phyloP scores from a whole-genome alignment of 2,329 filamentous ascomycete species.

The Aspergillus vadensis region DNA sequence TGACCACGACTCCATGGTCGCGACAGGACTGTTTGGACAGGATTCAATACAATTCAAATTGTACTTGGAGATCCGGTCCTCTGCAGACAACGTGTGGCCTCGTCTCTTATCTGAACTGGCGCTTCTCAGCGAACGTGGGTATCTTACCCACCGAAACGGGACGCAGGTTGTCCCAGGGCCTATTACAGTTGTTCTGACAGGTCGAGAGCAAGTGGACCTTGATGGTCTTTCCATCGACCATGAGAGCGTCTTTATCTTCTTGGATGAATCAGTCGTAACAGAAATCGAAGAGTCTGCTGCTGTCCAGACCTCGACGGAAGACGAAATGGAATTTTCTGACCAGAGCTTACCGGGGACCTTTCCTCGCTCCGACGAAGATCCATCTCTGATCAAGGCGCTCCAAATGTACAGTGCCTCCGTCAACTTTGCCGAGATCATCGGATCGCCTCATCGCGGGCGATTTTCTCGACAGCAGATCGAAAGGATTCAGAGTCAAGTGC shows the following conservation, averaged over 20 bases:
- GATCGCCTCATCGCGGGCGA: slow-evolving; percentile 19
- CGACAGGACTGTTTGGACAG: slow-evolving; percentile 14
- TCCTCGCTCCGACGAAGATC: background rate
- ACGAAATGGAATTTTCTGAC: background rate
- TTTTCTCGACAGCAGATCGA: slow-evolving; percentile 24
- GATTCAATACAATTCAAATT: slow-evolving; percentile 25
- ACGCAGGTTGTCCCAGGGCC: slow-evolving; percentile 21
- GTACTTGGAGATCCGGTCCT: slow-evolving; percentile 27
- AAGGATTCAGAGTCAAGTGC: slow-evolving; percentile 21
- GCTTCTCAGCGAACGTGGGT: slow-evolving; percentile 22
- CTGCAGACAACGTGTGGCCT: slow-evolving; percentile 20
- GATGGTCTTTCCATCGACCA: background rate
- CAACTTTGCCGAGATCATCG: slow-evolving; percentile 18
- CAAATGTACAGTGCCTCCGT: slow-evolving; percentile 15
- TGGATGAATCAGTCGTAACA: background rate
- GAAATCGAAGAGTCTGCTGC: background rate
- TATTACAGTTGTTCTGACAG: slow-evolving; percentile 29
- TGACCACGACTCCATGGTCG: background rate
- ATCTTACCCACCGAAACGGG: slow-evolving; percentile 28
- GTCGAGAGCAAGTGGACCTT: slow-evolving; percentile 1
- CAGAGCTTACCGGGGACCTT: background rate
- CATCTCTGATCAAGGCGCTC: background rate
- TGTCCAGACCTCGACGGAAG: background rate
- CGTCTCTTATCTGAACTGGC: slow-evolving; percentile 23
- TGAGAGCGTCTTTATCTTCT: background rate